Percentiles rank a stretch among this genome's conserved stretches.
Evolutionary conservation across 2,329 filamentous ascomycete species (phyloP).

Genomic region (Colletotrichum coccodes): DNA sequence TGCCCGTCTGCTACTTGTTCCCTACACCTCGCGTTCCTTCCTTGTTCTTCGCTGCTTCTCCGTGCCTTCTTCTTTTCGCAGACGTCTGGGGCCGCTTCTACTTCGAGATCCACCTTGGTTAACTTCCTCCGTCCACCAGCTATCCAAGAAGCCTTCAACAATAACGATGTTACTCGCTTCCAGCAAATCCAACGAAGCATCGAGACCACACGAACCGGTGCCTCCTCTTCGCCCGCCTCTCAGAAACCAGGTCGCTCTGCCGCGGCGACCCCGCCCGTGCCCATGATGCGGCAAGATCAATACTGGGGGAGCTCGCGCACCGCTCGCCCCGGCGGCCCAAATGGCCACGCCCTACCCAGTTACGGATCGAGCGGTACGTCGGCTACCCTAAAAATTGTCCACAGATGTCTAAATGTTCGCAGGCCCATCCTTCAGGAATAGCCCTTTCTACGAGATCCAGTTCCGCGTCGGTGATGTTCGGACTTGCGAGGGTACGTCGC

Average conservation of each 20-base stretch:
- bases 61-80: not conserved
- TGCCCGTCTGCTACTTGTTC: too few relatives aligned
- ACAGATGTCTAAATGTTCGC: not conserved
- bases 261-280: conserved; percentile 9
- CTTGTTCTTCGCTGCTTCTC: conserved; percentile 23
- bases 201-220: conserved; percentile 34
- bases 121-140: conserved; percentile 42
- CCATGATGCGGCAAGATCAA: conserved; percentile 9
- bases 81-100: not conserved
- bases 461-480: conserved; percentile 72
- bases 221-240: conserved; percentile 27
- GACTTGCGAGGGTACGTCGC: conserved; percentile 76
- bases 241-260: conserved; percentile 17
- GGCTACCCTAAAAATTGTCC: not conserved
- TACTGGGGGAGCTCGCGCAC: conserved; percentile 22
- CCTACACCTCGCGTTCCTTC: conserved; percentile 21
- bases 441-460: conserved; percentile 84
- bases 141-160: conserved; percentile 50
- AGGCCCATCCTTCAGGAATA: conserved; percentile 66
- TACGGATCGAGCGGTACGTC: conserved; percentile 16
- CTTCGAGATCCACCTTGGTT: conserved; percentile 3
- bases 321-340: conserved; percentile 13
- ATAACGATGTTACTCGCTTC: conserved; percentile 51
- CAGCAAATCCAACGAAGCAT: conserved; percentile 56
- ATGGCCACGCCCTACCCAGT: conserved; percentile 5